Conservation (phyloP, 2,329 filamentous ascomycete species). For the Elsinoe ampelina region DNA sequence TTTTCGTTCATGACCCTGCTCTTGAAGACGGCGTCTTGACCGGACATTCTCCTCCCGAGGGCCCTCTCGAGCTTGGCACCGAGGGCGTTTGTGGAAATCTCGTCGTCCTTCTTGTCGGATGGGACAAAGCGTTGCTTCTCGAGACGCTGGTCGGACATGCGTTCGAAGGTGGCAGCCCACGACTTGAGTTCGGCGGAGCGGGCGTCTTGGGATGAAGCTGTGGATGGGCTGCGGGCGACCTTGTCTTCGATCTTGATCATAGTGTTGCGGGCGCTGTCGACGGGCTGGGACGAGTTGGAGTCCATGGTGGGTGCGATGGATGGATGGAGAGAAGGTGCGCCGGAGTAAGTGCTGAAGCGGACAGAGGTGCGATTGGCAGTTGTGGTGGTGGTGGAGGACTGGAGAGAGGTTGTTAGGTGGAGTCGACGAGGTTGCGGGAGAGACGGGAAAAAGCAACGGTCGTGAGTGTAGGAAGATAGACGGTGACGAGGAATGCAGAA, state of each 20-base stretch:
- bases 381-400: constrained; percentile 1
- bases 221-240: constrained; percentile 21
- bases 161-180: constrained; percentile 70
- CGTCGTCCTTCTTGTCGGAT: constrained; percentile 69
- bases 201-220: constrained; percentile 32
- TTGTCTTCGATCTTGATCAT: constrained; percentile 20
- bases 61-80: constrained; percentile 86
- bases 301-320: constrained; percentile 38
- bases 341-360: constrained; percentile 43
- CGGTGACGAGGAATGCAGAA: constrained; percentile 4
- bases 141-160: constrained; percentile 83
- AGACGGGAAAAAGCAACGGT: constrained; percentile 9
- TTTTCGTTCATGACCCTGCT: constrained; percentile 37
- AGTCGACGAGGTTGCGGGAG: constrained; percentile 6
- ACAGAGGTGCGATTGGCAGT: constrained; percentile 28
- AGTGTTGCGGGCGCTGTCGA: constrained; percentile 15
- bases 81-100: constrained; percentile 75
- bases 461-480: background rate
- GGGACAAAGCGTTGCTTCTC: constrained; percentile 72
- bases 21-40: constrained; percentile 82
- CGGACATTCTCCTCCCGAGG: constrained; percentile 72
- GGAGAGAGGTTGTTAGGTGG: background rate
- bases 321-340: constrained; percentile 41
- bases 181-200: constrained; percentile 58
- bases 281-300: constrained; percentile 18